A percentile compares a stretch with the other conserved stretches of the same genome.
These are phyloP conservation scores for Aureobasidium sp. DNA, from an alignment of 2,329 filamentous ascomycete species.

Conservation along the genomic window DNA sequence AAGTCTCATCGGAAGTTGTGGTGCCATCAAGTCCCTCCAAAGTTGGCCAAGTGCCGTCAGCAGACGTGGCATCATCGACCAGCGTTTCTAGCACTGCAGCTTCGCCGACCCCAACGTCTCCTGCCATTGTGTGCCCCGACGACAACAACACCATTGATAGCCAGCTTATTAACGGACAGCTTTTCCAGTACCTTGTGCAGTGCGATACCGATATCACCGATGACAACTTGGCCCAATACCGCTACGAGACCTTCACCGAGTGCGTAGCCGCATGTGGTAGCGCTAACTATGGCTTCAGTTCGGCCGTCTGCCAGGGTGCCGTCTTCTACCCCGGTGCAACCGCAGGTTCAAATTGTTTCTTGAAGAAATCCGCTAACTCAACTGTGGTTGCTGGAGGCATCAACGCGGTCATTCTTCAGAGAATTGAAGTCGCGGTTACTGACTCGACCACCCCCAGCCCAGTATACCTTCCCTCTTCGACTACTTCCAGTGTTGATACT, in stretches of 20 bases:
- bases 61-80: constrained; percentile 12
- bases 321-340: constrained; percentile 23
- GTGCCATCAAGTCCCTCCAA: background rate
- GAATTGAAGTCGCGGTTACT: constrained; percentile 22
- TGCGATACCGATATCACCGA: constrained; percentile 27
- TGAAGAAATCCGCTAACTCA: constrained; percentile 23
- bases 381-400: constrained; percentile 21
- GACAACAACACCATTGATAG: constrained; percentile 25
- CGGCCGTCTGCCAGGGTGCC: constrained; percentile 26
- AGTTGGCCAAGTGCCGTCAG: background rate
- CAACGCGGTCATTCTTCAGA: constrained; percentile 24
- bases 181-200: constrained; percentile 27
- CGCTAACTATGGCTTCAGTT: constrained; percentile 23
- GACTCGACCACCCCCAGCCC: constrained; percentile 21
- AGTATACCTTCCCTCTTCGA: constrained; percentile 18
- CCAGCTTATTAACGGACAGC: constrained; percentile 25
- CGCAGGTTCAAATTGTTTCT: constrained; percentile 25
- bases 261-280: constrained; percentile 28
- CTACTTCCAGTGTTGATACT: constrained; percentile 17
- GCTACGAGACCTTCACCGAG: constrained; percentile 24
- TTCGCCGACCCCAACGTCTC: constrained; percentile 22
- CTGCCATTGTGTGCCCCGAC: constrained; percentile 25
- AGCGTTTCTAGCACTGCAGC: constrained; percentile 1
- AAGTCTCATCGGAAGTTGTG: background rate
- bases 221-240: constrained; percentile 20